Evolutionary conservation across 768 basidiomycete genomes (phyloP), one percentile per base, ranked within the genome.

Genomic region (Cantharellus cinnabarinus): DNA sequence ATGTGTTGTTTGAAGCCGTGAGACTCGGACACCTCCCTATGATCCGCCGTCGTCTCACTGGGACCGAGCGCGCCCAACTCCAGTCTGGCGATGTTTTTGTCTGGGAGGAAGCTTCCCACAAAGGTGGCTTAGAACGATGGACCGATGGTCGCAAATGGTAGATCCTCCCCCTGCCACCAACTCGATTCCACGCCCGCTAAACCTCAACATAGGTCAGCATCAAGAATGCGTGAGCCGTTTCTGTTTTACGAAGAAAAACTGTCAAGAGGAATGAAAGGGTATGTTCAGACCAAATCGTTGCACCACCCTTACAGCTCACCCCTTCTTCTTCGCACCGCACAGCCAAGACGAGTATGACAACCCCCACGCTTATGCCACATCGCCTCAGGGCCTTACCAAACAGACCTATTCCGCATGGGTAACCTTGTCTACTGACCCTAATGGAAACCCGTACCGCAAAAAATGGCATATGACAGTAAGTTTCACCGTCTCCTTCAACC

Each of bases 401-500:
- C 85, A 88, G 67, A 88, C 85, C 0, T 87, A 86, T 66, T 86
- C 84, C 4, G 85, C 84, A 38, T 78, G 80, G 42, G 83, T 85
- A 51, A 75, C 80, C 66, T 72, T 81, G 60, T 81, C 79, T 42
- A 10, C 10, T 37, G 35, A 10, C 7, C 52, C 52, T 7, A 10
- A 10, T 1, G 52, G 52, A 14, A 37, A 54, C 55, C 75, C 76
- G 57, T 75, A 76, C 10, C 50, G 38, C 76, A 79, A 50, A 85
- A 85, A 75, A 44, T 88, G 85, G 85, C 85, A 88, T 70, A 76
- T 87, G 56, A 62, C 62, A 5, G 60, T 60, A 42, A 37, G 59
- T n/a, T 4, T 40, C 7, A 84, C 85, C 60, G 83, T 84, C 52
- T 87, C 87, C 72, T 86, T 87, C 69, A 10, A 54, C 38, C 52